Base-by-base conservation (phyloP, 805 yeast genomes). In the Candida gorgasii region DNA sequence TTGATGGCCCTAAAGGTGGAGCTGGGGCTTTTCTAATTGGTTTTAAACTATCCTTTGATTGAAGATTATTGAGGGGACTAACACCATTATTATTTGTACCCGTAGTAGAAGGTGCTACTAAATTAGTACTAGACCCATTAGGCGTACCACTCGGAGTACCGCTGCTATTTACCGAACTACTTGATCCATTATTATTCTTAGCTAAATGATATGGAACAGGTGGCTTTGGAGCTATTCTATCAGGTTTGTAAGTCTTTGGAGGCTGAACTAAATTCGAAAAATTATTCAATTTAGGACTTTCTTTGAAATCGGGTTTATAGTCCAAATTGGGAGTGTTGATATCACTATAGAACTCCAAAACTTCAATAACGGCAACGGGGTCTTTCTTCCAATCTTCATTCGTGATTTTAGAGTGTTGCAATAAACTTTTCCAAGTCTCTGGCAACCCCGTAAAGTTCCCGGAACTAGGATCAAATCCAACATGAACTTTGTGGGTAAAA, bases 401-500 rank as follows among this genome's bases (percentile, higher is more conserved):
- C 5, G 83, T 79, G 51, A 79, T 79, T 51, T 77, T 77, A 15
- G 82, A 77, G 48, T 78, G 79, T 47, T 78, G 79, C 32, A 79
- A 67, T 51, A 78, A 60, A 29, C 67, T 72, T 46, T 75, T 69
- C 84, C 83, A 78, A 33, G 78, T 74, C 17, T 78, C 80, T 1
- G 83, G 82, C 42, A 77, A 67, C 6, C 79, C 80, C 14, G 78
- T 74, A 51, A 77, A 75, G 42, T 72, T 73, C 14, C 84, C 84
- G 52, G 75, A 76, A 20, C 86, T 82, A 3, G 93, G 92, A 59
- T 86, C 95, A 55, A 84, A 86, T 1, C 90, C 90, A 18, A 86
- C 92, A 60, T 86, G 93, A 13, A 90, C 97, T 57, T 84, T 86
- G 61, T 95, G 99, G 8, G 96, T 89, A 62, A 92, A 92, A 62